Conservation (phyloP, 2,329 filamentous ascomycete species). For the Fusarium sp. region DNA sequence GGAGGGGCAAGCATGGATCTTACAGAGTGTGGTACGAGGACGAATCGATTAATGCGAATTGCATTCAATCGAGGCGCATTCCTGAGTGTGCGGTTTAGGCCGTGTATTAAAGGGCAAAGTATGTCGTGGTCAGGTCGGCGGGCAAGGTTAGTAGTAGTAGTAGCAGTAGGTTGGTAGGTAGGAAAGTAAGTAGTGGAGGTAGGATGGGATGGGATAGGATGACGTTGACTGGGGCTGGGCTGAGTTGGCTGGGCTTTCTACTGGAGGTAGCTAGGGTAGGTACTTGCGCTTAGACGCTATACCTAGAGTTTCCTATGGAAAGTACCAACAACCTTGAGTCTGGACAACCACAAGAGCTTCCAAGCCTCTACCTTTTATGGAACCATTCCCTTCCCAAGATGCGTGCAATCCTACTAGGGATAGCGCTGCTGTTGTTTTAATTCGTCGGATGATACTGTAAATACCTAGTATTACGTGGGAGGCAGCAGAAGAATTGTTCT, state of each 20-base stretch:
- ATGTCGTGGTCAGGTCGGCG: constrained; percentile 31
- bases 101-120: neutral
- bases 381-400: neutral
- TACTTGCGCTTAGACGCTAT: neutral
- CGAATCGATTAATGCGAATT: constrained; percentile 12
- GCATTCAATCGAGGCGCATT: constrained; percentile 39
- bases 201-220: constrained; percentile 35
- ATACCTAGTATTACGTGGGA: neutral
- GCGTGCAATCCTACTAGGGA: neutral
- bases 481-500: neutral
- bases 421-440: constrained; percentile 7
- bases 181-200: constrained; percentile 1
- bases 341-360: neutral
- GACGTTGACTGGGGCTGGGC: constrained; percentile 42
- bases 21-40: constrained; percentile 18
- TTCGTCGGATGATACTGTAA: neutral
- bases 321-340: neutral
- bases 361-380: constrained; percentile 20
- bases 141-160: constrained; percentile 14
- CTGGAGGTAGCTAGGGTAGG: neutral
- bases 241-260: constrained; percentile 14
- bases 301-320: constrained; percentile 5
- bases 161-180: neutral
- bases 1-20: constrained; percentile 36
- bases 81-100: constrained; percentile 8